Base-by-base conservation (phyloP, 2,329 filamentous ascomycete genomes). In the Tolypocladium pustulatum region DNA sequence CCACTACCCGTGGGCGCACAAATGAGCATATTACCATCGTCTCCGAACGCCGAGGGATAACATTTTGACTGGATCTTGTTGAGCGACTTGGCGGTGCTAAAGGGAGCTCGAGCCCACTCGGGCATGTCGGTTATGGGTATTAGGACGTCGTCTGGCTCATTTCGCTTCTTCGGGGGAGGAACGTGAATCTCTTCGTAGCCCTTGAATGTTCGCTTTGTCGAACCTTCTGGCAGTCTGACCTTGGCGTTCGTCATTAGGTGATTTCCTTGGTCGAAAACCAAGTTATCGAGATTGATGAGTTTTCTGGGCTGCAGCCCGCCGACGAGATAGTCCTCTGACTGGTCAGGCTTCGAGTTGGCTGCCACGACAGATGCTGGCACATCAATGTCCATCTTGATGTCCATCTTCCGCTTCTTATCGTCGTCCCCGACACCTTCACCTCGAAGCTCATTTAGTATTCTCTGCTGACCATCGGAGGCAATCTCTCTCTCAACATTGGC, bases 241-340 rank as follows among this genome's bases (percentile, higher is more conserved):
- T 91, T 97, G 8, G 91, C 89, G 67, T 99, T 99, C n/a, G 94
- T 97, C 93, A 97, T 99, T 51, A 99, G 81, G 77, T 99, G 94
- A 68, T 97, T 99, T 57, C 94, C 94, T 74, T 97, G 93, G 66
- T 97, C 94, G 70, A 99, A 99, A 43, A 97, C 83, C 38, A 99
- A 83, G 67, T 97, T 97, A 59, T 99, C 93, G 56, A 99, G 79
- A 70, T 97, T 97, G 71, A 99, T 91, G 52, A 91, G 77, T 69
- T 90, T 90, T 65, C 87, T 87, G 2, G 95, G 94, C 67, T 94
- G 89, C 41, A 99, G 78, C 17, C 91, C 91, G 58, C 92, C 90
- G 37, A 91, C 81, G 25, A 96, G 77, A 57, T 83, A 82, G 56
- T 86, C 87, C 55, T 91, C 88, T 27, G 77, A 71, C 54, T 81